phyloP scores from a whole-genome alignment of 2,329 filamentous ascomycete genomes.

The Peltaster fructicola region DNA sequence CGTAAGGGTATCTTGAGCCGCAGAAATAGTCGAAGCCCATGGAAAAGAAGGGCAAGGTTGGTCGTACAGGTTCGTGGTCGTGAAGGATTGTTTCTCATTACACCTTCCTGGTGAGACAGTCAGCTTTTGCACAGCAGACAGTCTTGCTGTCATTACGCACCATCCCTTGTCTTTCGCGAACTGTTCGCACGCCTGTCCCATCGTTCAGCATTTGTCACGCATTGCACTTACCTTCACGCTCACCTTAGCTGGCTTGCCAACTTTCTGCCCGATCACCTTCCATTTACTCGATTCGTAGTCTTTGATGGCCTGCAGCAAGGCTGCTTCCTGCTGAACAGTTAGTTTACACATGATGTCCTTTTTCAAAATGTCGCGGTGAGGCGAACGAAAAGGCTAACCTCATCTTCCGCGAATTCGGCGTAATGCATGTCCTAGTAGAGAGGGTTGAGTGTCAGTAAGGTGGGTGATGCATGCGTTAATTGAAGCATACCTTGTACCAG shows the following conservation, averaged over 20 bases:
- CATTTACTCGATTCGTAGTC: conserved; percentile 98
- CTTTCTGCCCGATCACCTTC: conserved; percentile 92
- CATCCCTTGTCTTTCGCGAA: conserved; percentile 75
- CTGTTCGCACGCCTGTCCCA: conserved; percentile 57
- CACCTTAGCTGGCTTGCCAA: conserved; percentile 94
- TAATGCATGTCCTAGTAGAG: conserved; percentile 82
- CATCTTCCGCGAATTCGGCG: conserved; percentile 92
- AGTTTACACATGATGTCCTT: conserved; percentile 7
- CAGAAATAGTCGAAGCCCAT: no score
- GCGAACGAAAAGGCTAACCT: conserved; percentile 43
- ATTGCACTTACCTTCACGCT: conserved; percentile 7
- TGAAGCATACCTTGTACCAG: conserved; percentile 74
- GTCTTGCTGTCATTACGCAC: no score
- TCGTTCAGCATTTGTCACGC: neutral
- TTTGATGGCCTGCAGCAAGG: conserved; percentile 83
- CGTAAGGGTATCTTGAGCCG: no score
- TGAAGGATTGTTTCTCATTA: conserved; percentile 6
- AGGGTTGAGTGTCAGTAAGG: conserved; percentile 4
- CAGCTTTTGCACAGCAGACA: no score
- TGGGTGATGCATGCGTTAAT: no score
- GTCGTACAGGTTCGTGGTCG: no score
- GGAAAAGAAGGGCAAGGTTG: no score
- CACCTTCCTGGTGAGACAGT: conserved; percentile 10
- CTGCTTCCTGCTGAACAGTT: conserved; percentile 42
- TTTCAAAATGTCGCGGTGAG: conserved; percentile 15